Evolutionary conservation across 225 moss, liverwort and hornwort species (phyloP).

Genomic region (Neckera pumila): DNA sequence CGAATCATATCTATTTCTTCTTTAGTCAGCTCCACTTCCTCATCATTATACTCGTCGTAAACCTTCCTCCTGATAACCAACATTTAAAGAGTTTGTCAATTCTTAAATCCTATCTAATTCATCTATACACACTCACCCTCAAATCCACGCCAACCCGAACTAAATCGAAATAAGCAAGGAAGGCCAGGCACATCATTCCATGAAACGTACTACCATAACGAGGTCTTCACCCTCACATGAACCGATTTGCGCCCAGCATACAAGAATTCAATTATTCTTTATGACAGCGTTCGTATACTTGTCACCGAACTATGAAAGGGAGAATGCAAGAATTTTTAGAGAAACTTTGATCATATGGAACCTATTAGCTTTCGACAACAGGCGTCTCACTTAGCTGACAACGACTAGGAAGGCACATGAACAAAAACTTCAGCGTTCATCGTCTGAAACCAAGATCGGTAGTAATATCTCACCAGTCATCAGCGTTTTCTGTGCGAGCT

Average conservation of each 20-base stretch:
- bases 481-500: conserved; percentile 67
- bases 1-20: conserved; percentile 88
- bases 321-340: background rate
- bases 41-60: conserved; percentile 95
- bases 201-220: background rate
- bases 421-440: background rate
- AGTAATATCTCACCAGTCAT: conserved; percentile 55
- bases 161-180: background rate
- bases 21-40: conserved; percentile 79
- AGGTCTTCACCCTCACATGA: background rate
- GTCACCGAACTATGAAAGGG: background rate
- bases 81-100: background rate
- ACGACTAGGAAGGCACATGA: background rate
- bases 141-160: background rate
- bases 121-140: background rate
- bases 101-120: background rate
- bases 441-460: background rate
- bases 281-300: background rate
- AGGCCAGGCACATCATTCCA: background rate
- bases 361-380: background rate
- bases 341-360: background rate
- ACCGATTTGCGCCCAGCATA: background rate
- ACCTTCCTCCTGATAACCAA: conserved; percentile 60
- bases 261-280: background rate
- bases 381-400: background rate